Evolutionary conservation across 257 asterid genomes (phyloP).

Genomic region (Craterostigma plantagineum): DNA sequence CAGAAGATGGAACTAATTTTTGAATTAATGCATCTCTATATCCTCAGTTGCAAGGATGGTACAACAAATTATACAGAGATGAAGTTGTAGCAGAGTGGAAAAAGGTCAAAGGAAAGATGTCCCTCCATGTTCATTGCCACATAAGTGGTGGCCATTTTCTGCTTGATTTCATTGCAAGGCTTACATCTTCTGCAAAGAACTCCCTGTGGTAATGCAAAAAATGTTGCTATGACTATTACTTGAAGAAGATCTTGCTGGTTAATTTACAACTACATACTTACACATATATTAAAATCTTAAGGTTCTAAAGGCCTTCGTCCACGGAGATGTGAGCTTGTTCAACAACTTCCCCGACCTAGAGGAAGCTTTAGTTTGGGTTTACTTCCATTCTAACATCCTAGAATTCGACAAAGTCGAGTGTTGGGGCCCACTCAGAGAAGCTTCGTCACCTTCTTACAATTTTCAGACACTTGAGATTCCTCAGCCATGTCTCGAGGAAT

Average conservation of each 20-base stretch:
- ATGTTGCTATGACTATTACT: too few species aligned
- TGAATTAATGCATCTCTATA: too few species aligned
- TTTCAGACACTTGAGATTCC: conserved; percentile 7
- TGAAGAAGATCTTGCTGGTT: too few species aligned
- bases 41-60: conserved; percentile 4
- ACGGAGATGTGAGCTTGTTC: conserved; percentile 54
- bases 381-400: conserved; percentile 76
- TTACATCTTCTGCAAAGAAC: conserved; percentile 5
- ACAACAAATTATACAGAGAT: conserved; percentile 3
- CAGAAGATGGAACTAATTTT: too few species aligned
- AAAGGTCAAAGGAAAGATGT: conserved; percentile 5
- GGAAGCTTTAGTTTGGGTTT: conserved; percentile 71
- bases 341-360: conserved; percentile 54
- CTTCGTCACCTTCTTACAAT: conserved; percentile 5
- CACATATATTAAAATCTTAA: too few species aligned
- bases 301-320: conserved; percentile 82
- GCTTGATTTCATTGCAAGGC: conserved; percentile 2
- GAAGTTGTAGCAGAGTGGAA: conserved; percentile 7
- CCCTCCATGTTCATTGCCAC: conserved; percentile 6
- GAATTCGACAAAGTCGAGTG: conserved; percentile 80
- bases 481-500: conserved; percentile 34
- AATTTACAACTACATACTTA: neutral
- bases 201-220: conserved; percentile 2
- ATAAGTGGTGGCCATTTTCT: conserved; percentile 5
- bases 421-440: conserved; percentile 79